Evolutionary conservation across 1,139 yeast species (phyloP).

Genomic region (Yamadazyma triangularis): DNA sequence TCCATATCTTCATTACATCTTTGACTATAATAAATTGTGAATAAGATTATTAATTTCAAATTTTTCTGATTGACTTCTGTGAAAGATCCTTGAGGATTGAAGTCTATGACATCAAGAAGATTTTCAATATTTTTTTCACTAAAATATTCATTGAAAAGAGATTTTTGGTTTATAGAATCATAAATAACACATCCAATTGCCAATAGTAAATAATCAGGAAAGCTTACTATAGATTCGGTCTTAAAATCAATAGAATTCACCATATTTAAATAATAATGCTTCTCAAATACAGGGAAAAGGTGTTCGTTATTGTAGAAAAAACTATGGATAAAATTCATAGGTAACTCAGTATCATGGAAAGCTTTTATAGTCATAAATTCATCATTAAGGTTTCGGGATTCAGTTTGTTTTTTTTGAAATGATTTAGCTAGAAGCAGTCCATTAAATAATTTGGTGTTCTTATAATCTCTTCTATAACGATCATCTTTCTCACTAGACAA

Average conservation of each 20-base stretch:
- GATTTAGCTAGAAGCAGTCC: no score
- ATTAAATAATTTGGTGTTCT: no score
- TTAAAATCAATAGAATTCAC: conserved; percentile 26
- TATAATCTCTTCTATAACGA: no score
- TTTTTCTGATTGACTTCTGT: conserved; percentile 16
- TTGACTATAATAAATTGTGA: conserved; percentile 28
- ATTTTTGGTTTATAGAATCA: conserved; percentile 23
- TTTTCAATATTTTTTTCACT: conserved; percentile 29
- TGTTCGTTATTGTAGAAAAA: conserved; percentile 36
- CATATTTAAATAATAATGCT: conserved; percentile 15
- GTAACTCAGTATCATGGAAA: conserved; percentile 23
- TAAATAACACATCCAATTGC: conserved; percentile 37
- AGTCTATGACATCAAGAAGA: conserved; percentile 31
- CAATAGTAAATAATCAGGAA: conserved; percentile 35
- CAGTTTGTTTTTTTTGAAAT: no score
- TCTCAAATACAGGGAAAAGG: conserved; percentile 34
- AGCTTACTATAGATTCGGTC: conserved; percentile 33
- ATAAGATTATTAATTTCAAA: conserved; percentile 24
- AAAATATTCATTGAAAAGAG: conserved; percentile 24
- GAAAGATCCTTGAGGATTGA: conserved; percentile 13
- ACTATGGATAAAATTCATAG: conserved; percentile 26
- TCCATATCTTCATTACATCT: conserved; percentile 23
- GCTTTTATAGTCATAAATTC: conserved; percentile 36
- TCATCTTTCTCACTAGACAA: background rate
- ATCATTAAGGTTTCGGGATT: conserved; percentile 23